Conservation (phyloP, 1,139 yeast species). For the Protomyces gravidus region DNA sequence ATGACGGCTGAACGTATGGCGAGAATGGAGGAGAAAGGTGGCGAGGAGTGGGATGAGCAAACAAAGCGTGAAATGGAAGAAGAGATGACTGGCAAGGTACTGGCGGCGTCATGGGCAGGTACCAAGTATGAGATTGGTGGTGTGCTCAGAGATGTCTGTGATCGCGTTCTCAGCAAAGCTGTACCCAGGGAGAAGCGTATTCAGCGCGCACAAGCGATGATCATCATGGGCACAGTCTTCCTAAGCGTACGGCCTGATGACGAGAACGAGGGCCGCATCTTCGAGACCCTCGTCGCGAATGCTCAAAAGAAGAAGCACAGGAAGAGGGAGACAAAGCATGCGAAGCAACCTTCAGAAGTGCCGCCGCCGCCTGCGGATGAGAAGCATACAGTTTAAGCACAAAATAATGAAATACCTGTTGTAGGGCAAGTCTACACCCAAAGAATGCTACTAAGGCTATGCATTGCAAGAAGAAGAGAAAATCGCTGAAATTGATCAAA, state of each 20-base stretch:
- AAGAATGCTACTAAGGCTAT: no score
- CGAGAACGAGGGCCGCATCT: conserved; percentile 84
- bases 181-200: conserved; percentile 55
- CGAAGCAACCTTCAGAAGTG: no score
- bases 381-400: no score
- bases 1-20: conserved; percentile 69
- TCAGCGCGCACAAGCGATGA: conserved; percentile 76
- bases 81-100: conserved; percentile 58
- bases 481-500: not conserved
- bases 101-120: conserved; percentile 96
- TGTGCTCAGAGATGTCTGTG: conserved; percentile 85
- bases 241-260: conserved; percentile 63
- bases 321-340: conserved; percentile 38
- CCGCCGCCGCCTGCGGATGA: not conserved
- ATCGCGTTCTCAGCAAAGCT: conserved; percentile 63
- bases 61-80: conserved; percentile 83
- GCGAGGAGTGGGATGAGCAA: conserved; percentile 66
- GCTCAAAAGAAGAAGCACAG: conserved; percentile 71
- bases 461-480: not conserved
- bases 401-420: no score
- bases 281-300: conserved; percentile 88
- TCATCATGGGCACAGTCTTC: conserved; percentile 71
- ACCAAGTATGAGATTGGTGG: conserved; percentile 84
- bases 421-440: no score
- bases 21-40: conserved; percentile 48